phyloP scores from a whole-genome alignment of 1,284 basidiomycete species.

The Cronartium ribicola region DNA sequence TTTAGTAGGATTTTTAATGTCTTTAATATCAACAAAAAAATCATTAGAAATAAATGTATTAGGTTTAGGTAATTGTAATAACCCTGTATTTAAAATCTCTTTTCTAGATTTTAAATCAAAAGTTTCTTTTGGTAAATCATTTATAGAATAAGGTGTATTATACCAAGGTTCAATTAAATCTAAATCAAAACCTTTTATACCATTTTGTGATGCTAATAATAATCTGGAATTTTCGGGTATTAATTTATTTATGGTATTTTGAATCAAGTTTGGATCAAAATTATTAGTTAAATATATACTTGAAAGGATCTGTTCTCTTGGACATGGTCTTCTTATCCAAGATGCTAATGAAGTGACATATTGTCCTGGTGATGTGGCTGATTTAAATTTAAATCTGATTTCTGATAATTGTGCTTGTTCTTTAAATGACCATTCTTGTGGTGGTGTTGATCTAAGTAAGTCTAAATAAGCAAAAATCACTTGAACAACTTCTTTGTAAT shows the following conservation, averaged over 20 bases:
- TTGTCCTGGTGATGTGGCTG: conserved; percentile 71
- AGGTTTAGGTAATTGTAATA: conserved; percentile 72
- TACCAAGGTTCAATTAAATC: conserved; percentile 73
- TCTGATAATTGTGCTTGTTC: conserved; percentile 72
- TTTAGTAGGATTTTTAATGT: conserved; percentile 64
- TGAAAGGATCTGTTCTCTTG: conserved; percentile 72
- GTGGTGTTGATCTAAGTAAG: conserved; percentile 65
- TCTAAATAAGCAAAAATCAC: conserved; percentile 82
- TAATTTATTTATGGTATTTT: conserved; percentile 63
- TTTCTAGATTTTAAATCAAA: conserved; percentile 17
- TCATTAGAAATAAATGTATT: conserved; percentile 89
- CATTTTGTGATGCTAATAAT: conserved; percentile 67
- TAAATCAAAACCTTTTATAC: conserved; percentile 62
- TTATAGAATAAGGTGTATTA: conserved; percentile 72
- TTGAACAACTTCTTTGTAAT: conserved; percentile 70
- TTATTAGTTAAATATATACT: conserved; percentile 70
- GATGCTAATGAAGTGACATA: conserved; percentile 76
- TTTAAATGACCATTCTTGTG: conserved; percentile 70
- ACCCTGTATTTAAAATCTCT: conserved; percentile 61
- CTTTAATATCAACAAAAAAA: conserved; percentile 60
- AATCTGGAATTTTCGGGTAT: conserved; percentile 64
- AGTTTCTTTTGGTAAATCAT: conserved; percentile 61
- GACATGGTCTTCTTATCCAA: conserved; percentile 71
- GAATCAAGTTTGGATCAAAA: conserved; percentile 68
- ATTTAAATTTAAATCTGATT: conserved; percentile 80